Evolutionary conservation across 1,139 yeast genomes (phyloP).

Genomic region (Lizanozyma gosingica): DNA sequence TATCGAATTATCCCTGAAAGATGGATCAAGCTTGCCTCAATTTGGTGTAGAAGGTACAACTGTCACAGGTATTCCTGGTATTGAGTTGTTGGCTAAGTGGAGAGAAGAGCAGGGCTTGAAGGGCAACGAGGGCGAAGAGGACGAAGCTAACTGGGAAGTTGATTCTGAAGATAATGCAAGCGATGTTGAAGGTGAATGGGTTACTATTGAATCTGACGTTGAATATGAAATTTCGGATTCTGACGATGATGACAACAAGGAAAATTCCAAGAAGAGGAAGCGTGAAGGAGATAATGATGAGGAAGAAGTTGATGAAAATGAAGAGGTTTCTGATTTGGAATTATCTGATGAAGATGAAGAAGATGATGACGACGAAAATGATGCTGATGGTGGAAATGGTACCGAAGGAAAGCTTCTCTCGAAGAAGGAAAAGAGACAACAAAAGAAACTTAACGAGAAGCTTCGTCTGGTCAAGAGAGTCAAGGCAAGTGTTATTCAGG

Average conservation of each 20-base stretch:
- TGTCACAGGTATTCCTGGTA: conserved; percentile 72
- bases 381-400: conserved; percentile 5
- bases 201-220: conserved; percentile 48
- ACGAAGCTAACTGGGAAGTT: conserved; percentile 35
- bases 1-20: conserved; percentile 48
- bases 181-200: conserved; percentile 59
- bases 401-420: conserved; percentile 15
- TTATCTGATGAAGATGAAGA: conserved; percentile 20
- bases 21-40: conserved; percentile 34
- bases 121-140: conserved; percentile 28
- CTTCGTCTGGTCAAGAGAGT: conserved; percentile 6
- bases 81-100: conserved; percentile 87
- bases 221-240: conserved; percentile 49
- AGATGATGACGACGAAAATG: conserved; percentile 4
- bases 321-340: conserved; percentile 42
- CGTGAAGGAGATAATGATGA: conserved; percentile 25
- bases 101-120: conserved; percentile 59
- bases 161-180: conserved; percentile 36
- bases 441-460: conserved; percentile 8
- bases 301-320: conserved; percentile 37
- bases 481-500: conserved; percentile 9
- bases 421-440: conserved; percentile 11
- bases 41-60: conserved; percentile 65
- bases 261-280: conserved; percentile 12
- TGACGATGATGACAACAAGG: conserved; percentile 38